Evolutionary conservation across 108 stramenopile species (phyloP), one percentile per base, ranked within the genome.

Genomic region (Nannochloropsis oceanica): DNA sequence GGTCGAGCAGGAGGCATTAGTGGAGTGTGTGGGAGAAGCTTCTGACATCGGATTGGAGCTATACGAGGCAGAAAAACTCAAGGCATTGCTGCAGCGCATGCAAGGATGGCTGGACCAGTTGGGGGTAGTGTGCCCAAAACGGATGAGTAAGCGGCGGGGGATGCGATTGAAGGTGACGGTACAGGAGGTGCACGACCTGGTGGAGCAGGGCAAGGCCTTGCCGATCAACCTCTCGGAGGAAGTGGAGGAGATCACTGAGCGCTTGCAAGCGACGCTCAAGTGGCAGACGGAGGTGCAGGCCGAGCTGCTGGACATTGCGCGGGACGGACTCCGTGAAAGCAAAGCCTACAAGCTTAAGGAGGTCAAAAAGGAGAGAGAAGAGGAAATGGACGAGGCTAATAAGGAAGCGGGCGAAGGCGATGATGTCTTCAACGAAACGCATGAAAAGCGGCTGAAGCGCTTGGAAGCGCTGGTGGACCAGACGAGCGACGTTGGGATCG

Each of bases 81-180:
- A 84, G 14, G 46, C 82, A 14, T 80, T 88, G 46, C 20, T 84
- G 46, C 80, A 84, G 25, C 81, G 81, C 20, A 81, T 84, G n/a
- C 43, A 84, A 44, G 84, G 81, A 13, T 88, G 87, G 87, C 46
- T 82, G 34, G 87, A 88, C 26, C 87, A 84, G 50, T 81, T 80
- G 44, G 84, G 84, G 50, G 81, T 43, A 13, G 26, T 88, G 80
- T 88, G 87, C 59, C 87, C 87, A 59, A 80, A 84, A 12, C 87
- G 87, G 44, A 84, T 82, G n/a, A 88, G 87, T 81, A 88, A 88
- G 79, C 83, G 87, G 43, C 84, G 81, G 10, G 84, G 81, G 27
- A 84, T 84, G 84, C 84, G 80, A 25, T 80, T 25, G 27, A 88
- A 88, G 73, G 84, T 84, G 13, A 81, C 87, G 26, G 84, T 88